Percentiles rank a stretch among this genome's conserved stretches.
Evolutionary conservation across 2,329 filamentous ascomycete species (phyloP).

Genomic region (Colletotrichum endophyticum): DNA sequence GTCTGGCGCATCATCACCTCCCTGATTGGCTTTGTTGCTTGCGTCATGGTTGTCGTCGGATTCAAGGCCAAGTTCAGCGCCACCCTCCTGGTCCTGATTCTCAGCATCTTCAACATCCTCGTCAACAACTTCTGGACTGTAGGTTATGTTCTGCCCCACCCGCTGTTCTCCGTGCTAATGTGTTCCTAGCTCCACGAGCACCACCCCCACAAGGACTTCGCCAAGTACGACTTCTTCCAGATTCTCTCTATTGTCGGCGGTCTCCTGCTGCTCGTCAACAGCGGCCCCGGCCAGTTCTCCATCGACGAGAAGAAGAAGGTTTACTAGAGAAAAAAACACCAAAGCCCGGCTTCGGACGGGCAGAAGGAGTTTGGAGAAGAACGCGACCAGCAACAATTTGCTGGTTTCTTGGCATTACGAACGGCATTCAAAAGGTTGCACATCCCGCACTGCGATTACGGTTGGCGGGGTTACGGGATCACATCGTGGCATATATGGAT

Average conservation of each 20-base stretch:
- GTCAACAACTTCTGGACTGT: constrained; percentile 99
- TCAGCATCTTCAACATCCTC: constrained; percentile 94
- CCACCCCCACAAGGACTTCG: constrained; percentile 99
- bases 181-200: constrained; percentile 81
- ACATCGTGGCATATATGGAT: constrained; percentile 25
- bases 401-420: constrained; percentile 16
- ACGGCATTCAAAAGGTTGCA: constrained; percentile 20
- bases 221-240: constrained; percentile 99
- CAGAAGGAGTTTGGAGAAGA: background rate
- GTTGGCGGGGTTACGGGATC: constrained; percentile 31
- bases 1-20: constrained; percentile 87
- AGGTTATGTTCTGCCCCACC: constrained; percentile 44
- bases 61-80: constrained; percentile 99
- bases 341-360: background rate
- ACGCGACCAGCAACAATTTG: background rate
- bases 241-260: constrained; percentile 98
- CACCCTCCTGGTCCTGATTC: constrained; percentile 89
- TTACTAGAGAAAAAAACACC: constrained; percentile 63
- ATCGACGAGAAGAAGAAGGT: constrained; percentile 99
- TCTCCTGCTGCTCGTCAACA: constrained; percentile 96
- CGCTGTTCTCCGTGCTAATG: background rate
- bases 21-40: constrained; percentile 84
- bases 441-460: constrained; percentile 29
- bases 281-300: constrained; percentile 95
- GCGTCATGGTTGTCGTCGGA: constrained; percentile 97